Percentiles rank a stretch among this genome's conserved stretches.
These are phyloP conservation scores for Colletotrichum godetiae DNA, from an alignment of 2,329 filamentous ascomycete species.

Conservation along the genomic window DNA sequence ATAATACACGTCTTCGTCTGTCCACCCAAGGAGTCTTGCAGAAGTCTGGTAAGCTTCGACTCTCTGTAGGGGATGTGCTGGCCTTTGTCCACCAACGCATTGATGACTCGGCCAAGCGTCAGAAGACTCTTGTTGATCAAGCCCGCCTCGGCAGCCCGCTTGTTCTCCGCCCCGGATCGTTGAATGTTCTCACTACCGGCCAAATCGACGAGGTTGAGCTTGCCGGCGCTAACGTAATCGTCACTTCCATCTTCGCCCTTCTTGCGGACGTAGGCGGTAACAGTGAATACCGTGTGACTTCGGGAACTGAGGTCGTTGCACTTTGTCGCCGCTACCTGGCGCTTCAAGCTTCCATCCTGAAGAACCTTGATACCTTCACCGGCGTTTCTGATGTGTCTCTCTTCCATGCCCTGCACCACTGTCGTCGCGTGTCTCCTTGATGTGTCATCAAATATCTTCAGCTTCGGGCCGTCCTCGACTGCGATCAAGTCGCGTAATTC, in stretches of 20 bases:
- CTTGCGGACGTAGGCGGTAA: constrained; percentile 90
- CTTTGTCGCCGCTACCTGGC: constrained; percentile 99
- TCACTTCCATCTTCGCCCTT: constrained; percentile 86
- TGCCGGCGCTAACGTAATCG: constrained; percentile 90
- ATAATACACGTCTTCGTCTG: constrained; percentile 99
- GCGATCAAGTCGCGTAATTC: constrained; percentile 92
- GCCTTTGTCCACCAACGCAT: constrained; percentile 90
- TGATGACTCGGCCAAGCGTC: constrained; percentile 95
- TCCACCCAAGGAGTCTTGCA: constrained; percentile 97
- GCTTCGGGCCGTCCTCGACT: constrained; percentile 81
- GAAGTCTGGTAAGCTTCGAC: constrained; percentile 76
- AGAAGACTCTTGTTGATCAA: constrained; percentile 98
- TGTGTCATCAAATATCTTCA: constrained; percentile 96
- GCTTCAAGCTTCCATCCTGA: constrained; percentile 88
- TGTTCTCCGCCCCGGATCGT: constrained; percentile 96
- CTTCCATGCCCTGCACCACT: constrained; percentile 97
- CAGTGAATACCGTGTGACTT: constrained; percentile 97
- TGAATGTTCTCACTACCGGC: constrained; percentile 98
- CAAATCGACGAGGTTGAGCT: constrained; percentile 95
- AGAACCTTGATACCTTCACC: constrained; percentile 88
- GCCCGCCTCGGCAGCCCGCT: constrained; percentile 93
- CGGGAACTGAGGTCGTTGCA: constrained; percentile 98
- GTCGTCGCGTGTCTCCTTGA: constrained; percentile 87
- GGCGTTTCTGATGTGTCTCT: constrained; percentile 89
- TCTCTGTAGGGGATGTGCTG: constrained; percentile 92